Percentiles rank a stretch among this genome's conserved stretches.
Conservation (phyloP, 805 yeast genomes). For the Pichia kluyveri region DNA sequence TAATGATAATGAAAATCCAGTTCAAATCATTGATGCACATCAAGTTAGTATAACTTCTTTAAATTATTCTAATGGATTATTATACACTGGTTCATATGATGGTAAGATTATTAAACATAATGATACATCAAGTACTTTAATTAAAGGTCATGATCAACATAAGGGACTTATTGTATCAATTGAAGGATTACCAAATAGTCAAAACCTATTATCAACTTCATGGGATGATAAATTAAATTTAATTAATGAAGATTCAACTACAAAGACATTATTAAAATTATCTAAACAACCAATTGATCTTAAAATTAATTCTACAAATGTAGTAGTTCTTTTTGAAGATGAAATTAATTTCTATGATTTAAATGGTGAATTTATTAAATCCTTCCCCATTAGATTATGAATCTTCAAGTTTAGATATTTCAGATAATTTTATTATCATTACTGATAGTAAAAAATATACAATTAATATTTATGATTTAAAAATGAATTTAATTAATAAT, state of each 20-base stretch:
- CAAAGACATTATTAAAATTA: slow-evolving; percentile 24
- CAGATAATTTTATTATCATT: slow-evolving; percentile 36
- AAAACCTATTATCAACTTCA: slow-evolving; percentile 36
- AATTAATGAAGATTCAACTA: slow-evolving; percentile 16
- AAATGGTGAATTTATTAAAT: slow-evolving; percentile 23
- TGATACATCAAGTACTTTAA: slow-evolving; percentile 25
- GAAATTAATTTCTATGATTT: slow-evolving; percentile 27
- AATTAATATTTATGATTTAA: slow-evolving; percentile 29
- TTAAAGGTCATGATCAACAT: slow-evolving; percentile 37
- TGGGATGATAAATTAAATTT: slow-evolving; percentile 79
- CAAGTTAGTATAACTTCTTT: slow-evolving; percentile 72
- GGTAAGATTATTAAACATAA: slow-evolving; percentile 66
- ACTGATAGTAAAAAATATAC: slow-evolving; percentile 35
- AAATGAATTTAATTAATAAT: slow-evolving; percentile 16
- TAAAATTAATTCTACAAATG: slow-evolving; percentile 24
- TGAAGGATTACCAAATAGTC: slow-evolving; percentile 13
- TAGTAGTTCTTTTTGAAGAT: slow-evolving; percentile 39
- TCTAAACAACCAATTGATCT: slow-evolving; percentile 42
- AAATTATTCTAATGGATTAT: slow-evolving; percentile 19
- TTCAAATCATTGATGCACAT: slow-evolving; percentile 55
- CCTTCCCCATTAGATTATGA: slow-evolving; percentile 26
- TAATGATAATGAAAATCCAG: slow-evolving; percentile 30
- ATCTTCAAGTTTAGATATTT: slow-evolving; percentile 39
- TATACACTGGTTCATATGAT: slow-evolving; percentile 69
- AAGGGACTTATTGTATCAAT: slow-evolving; percentile 58